A percentile compares a stretch with the other conserved stretches of the same genome.
These are phyloP conservation scores for Botrytis galanthina DNA, from an alignment of 2,329 filamentous ascomycete species.

Conservation along the genomic window DNA sequence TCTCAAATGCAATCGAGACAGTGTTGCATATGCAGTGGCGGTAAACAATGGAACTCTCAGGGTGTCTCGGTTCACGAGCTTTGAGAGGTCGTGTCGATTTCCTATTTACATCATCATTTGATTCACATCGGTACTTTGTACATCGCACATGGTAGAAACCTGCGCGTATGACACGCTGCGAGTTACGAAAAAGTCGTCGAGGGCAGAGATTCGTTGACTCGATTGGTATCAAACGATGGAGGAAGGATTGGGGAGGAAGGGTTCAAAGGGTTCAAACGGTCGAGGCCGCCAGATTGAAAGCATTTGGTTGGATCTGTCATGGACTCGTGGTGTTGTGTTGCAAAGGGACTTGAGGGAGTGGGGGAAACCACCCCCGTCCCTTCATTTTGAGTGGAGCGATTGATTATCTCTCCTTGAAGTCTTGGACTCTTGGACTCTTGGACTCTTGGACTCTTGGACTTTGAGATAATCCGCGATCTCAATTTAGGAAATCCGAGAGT, in stretches of 20 bases:
- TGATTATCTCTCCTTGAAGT: background rate
- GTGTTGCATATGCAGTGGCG: constrained; percentile 15
- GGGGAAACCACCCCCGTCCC: background rate
- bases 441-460: background rate
- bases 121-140: background rate
- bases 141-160: background rate
- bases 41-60: constrained; percentile 9
- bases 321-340: background rate
- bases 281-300: background rate
- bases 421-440: background rate
- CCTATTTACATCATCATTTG: background rate
- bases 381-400: background rate
- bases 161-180: background rate
- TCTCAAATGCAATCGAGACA: constrained; percentile 4
- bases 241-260: background rate
- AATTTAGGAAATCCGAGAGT: constrained; percentile 7
- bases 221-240: background rate
- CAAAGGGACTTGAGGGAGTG: background rate
- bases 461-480: background rate
- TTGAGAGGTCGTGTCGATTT: background rate
- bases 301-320: background rate
- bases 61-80: background rate
- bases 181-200: background rate
- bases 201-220: background rate
- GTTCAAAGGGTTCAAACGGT: background rate